phyloP scores from a whole-genome alignment of 1,284 basidiomycete genomes.

The Neonothopanus nambi region DNA sequence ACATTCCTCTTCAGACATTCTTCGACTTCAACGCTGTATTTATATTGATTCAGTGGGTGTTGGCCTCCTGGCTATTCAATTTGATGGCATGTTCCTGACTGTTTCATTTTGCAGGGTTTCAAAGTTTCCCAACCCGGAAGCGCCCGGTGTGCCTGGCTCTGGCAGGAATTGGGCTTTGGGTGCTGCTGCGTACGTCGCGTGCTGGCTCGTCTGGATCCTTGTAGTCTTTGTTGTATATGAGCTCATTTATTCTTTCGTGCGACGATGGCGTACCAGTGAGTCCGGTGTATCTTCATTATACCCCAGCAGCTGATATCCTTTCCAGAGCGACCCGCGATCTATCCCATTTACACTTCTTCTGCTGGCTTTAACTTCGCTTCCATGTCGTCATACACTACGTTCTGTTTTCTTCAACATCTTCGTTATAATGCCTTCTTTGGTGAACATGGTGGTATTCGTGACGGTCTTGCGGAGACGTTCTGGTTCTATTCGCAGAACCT shows the following conservation, averaged over 20 bases:
- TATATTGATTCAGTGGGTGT: constrained; percentile 72
- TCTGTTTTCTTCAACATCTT: constrained; percentile 80
- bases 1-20: constrained; percentile 73
- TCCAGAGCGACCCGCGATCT: constrained; percentile 75
- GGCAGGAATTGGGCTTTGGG: constrained; percentile 76
- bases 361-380: constrained; percentile 71
- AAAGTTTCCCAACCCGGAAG: constrained; percentile 65
- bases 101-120: constrained; percentile 53
- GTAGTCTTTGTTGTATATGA: constrained; percentile 83
- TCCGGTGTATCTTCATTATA: constrained; percentile 26
- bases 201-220: constrained; percentile 74
- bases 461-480: constrained; percentile 75
- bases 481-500: constrained; percentile 80
- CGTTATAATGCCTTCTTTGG: constrained; percentile 65
- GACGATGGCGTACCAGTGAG: constrained; percentile 83
- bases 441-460: constrained; percentile 53
- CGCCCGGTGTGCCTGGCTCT: constrained; percentile 65
- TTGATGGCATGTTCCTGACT: not conserved
- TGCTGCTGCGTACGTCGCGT: constrained; percentile 76
- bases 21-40: constrained; percentile 82
- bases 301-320: constrained; percentile 8
- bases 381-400: constrained; percentile 78
- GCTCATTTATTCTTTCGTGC: constrained; percentile 73
- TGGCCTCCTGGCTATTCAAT: not conserved
- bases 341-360: constrained; percentile 80